Base-by-base conservation (phyloP, 2,329 filamentous ascomycete species). In the Talaromyces marneffei region DNA sequence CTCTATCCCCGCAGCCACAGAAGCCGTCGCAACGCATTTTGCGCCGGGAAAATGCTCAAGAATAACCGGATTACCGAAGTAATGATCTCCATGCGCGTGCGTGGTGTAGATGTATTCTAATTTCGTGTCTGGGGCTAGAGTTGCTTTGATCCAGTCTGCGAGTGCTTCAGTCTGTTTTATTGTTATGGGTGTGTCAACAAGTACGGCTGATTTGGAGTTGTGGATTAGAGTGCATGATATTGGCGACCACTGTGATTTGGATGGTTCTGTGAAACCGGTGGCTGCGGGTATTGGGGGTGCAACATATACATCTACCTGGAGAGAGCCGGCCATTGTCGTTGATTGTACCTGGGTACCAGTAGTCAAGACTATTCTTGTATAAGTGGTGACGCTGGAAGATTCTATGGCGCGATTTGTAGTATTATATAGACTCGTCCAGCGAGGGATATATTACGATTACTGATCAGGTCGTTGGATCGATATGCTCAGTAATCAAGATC, bases 51-150 rank as follows among this genome's bases (percentile, higher is more conserved):
- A 79, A 1, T 66, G 67, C 23, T 68, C 62, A 2, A 66, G 27
- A 3, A 78, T 59, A 8, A 66, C 53, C 0, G 70, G 60, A 14
- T 73, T 61, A 48, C 74, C 74, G 57, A 77, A 74, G 63, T 68
- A 79, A 64, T 79, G 77, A 64, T 78, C 76, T 16, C 69, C 75
- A 55, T 79, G 76, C n/a, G 74, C 74, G 53, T 78, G 76, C 0
- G 76, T 79, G 56, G 77, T 73, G 65, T 77, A 78, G 31, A 78
- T 73, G 37, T 72, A 72, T 3, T 62, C 63, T 0, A 79, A 66
- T 3, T 66, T 66, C 18, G 69, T 70, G 18, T 59, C 62, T 0
- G 69, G 67, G 2, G 71, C 66, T 7, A 55, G n/a, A 2, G 69
- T 71, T 0, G 60, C 61, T n/a, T 74, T 67, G 61, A 79, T 74